phyloP scores from a whole-genome alignment of 164 flowering plant genomes.

The Liriodendron chinense region DNA sequence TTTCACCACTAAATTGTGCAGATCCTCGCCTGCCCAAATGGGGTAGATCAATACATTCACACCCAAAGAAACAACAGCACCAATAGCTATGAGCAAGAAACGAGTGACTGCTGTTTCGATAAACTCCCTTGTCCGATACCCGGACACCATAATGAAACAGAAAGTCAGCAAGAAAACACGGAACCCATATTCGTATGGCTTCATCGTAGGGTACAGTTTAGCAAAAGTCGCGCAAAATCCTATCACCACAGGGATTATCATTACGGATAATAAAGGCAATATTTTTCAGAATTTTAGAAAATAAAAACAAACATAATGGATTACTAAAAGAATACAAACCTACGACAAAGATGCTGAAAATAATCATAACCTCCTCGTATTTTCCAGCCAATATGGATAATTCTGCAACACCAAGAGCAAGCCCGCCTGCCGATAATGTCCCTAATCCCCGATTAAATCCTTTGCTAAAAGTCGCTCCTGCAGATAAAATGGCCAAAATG shows the following conservation, averaged over 20 bases:
- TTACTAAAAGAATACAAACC: constrained; percentile 30
- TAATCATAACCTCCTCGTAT: constrained; percentile 43
- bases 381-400: constrained; percentile 40
- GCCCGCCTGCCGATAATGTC: constrained; percentile 78
- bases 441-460: constrained; percentile 85
- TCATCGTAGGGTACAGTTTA: constrained; percentile 75
- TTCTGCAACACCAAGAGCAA: constrained; percentile 66
- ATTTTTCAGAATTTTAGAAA: background rate
- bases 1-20: constrained; percentile 78
- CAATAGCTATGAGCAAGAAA: constrained; percentile 64
- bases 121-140: constrained; percentile 55
- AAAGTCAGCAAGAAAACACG: constrained; percentile 83
- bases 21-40: constrained; percentile 91
- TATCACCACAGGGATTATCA: constrained; percentile 3
- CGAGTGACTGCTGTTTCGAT: constrained; percentile 59
- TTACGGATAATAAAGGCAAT: background rate
- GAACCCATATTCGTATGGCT: constrained; percentile 85
- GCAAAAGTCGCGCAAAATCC: constrained; percentile 59
- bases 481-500: constrained; percentile 1
- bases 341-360: constrained; percentile 59
- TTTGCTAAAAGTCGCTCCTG: constrained; percentile 82
- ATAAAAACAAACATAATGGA: background rate
- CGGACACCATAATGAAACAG: constrained; percentile 74
- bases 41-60: constrained; percentile 77
- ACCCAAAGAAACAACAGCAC: constrained; percentile 59